Evolutionary conservation across 331 rosid genomes (phyloP), one percentile per base, ranked within the genome.

Genomic region (Malus hybrid): DNA sequence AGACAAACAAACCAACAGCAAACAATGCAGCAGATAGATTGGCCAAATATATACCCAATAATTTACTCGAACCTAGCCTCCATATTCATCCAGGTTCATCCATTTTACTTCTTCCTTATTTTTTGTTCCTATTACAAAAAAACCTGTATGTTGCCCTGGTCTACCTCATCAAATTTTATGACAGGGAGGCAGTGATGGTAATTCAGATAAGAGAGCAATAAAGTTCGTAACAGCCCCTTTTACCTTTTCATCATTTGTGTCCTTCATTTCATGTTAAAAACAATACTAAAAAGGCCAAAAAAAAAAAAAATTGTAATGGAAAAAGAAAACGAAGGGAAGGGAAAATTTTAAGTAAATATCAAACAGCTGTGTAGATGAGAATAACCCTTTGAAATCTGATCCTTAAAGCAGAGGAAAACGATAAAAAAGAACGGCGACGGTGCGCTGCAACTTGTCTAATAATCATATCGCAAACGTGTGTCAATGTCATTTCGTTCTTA

Each of bases 391-490:
- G 18, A 48, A 14, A 2, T 48, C 3, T 18, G 12, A 39, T 2
- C 12, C 46, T 32, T 9, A 28, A 63, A 39, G 11, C 50, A 12
- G 5, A 75, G 65, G 57, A 31, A n/a, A 16, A 22, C 7, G 29
- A 0, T 6, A 39, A 2, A 13, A 60, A 78, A 63, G 6, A 60
- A 66, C 87, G 77, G 86, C 81, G 83, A 71, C 87, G 73, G 63
- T 77, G 73, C 82, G 83, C 89, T 71, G 73, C 90, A 88, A 10
- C 62, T 74, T 42, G 78, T 55, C 61, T 4, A 19, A 0, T 33
- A 31, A 70, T 14, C 18, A 57, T 12, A 9, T 71, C 22, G 56
- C 56, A 31, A 28, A 67, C 61, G 36, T 33, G 19, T 31, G 24
- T 44, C 10, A 28, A 28, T 33, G 20, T 31, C 12, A 60, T 32